phyloP scores from a whole-genome alignment of 371 early-diverging fungal species.

The Mycotypha africana region DNA sequence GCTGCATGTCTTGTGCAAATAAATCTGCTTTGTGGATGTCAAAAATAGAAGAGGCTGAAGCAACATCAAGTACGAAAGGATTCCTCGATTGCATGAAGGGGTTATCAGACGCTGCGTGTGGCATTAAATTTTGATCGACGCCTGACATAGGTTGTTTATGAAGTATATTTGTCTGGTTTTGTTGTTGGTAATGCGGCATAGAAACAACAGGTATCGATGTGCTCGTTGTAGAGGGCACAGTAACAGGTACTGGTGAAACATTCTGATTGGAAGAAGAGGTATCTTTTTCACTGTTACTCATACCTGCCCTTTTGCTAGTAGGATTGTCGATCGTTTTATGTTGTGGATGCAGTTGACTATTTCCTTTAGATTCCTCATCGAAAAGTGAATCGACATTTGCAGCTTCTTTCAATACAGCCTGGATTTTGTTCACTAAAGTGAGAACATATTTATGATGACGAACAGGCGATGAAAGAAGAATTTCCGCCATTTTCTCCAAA shows the following conservation, averaged over 20 bases:
- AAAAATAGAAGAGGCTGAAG: conserved; percentile 5
- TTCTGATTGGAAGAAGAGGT: no score
- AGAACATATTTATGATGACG: conserved; percentile 34
- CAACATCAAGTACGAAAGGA: not conserved
- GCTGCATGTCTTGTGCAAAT: conserved; percentile 12
- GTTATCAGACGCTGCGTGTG: not conserved
- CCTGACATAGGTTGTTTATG: no score
- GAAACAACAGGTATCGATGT: no score
- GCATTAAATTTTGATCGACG: not conserved
- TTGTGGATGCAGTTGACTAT: no score
- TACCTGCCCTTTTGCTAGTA: no score
- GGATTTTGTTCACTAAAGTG: conserved; percentile 21
- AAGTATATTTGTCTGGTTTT: no score
- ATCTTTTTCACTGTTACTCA: no score
- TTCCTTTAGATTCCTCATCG: no score
- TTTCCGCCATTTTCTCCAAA: conserved; percentile 19
- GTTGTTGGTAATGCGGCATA: no score
- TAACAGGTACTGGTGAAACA: no score
- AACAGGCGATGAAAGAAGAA: conserved; percentile 27
- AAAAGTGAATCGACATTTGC: not conserved
- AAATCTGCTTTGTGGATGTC: conserved; percentile 5
- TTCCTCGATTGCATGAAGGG: not conserved
- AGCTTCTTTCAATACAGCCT: conserved; percentile 8
- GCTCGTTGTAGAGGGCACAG: no score
- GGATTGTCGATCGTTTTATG: no score